Evolutionary conservation across 2,329 filamentous ascomycete species (phyloP), one percentile per base, ranked within the genome.

Genomic region (Penicillium sp.): DNA sequence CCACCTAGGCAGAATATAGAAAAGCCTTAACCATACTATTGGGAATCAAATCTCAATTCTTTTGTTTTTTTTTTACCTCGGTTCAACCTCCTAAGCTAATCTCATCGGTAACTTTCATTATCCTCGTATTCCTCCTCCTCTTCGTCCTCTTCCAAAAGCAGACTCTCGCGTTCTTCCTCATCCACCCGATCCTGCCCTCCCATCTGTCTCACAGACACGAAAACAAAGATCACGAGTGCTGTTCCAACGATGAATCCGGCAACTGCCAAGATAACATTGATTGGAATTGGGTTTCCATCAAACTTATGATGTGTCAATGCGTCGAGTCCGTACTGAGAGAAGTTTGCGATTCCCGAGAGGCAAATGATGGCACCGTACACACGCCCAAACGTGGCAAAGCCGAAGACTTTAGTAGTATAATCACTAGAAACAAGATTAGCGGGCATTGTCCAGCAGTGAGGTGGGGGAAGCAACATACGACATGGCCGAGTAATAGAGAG

Each of bases 281-380:
- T 87, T 0, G 90, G 91, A 0, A 90, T 78, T 0, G 92, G 92
- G 69, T 96, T 82, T 14, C 86, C 85, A 20, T 79, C 63, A 63
- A 93, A 96, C 0, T 81, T 80, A 53, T 84, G 79, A 68, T 95
- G 89, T 39, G 91, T 90, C 26, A 94, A 71, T 35, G 87, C 85
- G 71, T 96, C 92, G 31, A 96, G 79, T 0, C 83, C 89, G 6
- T 88, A 88, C 74, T 96, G 91, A 1, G 84, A 84, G 69, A 97
- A 92, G 71, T 94, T 96, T 66, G 90, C 82, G 1, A 96, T 72
- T 1, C 92, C 92, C 0, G 90, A 88, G 2, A 94, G 77, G 72
- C 90, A 95, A 66, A 96, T 96, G 65, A 96, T 90, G 11, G 92
- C 82, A 5, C 92, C 92, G 74, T 96, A 96, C 31, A 96, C 90